Evolutionary conservation across 2,329 filamentous ascomycete species (phyloP).

Genomic region (Sclerotinia minor): DNA sequence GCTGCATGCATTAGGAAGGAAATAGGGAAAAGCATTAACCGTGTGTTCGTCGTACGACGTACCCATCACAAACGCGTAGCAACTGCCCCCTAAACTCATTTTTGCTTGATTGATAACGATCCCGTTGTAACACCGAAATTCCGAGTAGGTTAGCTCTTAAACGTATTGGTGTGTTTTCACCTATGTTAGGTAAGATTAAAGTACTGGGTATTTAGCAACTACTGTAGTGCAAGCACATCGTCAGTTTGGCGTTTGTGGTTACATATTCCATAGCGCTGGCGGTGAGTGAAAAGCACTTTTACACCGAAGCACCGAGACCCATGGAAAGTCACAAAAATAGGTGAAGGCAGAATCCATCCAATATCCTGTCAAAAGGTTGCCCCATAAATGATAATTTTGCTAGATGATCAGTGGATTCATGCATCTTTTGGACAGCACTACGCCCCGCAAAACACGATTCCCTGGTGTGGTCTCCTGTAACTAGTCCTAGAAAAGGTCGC

Average conservation of each 20-base stretch:
- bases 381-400: slow-evolving; percentile 5
- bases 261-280: neutral
- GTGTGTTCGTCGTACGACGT: neutral
- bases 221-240: neutral
- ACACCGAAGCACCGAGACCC: neutral
- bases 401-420: slow-evolving; percentile 18
- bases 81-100: neutral
- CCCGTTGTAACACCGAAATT: slow-evolving; percentile 13
- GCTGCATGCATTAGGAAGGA: neutral
- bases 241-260: neutral
- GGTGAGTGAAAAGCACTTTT: neutral
- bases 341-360: neutral
- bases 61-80: neutral
- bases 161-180: neutral
- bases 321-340: neutral
- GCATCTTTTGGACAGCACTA: neutral
- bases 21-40: slow-evolving; percentile 1
- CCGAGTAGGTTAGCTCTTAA: neutral
- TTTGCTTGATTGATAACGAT: slow-evolving; percentile 16
- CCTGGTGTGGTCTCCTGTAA: slow-evolving; percentile 4
- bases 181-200: neutral
- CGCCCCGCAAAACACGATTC: slow-evolving; percentile 22
- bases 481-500: slow-evolving; percentile 3
- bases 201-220: neutral
- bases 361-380: neutral